Base-by-base conservation (phyloP, 2,329 filamentous ascomycete species). In the Claviceps sorghi region DNA sequence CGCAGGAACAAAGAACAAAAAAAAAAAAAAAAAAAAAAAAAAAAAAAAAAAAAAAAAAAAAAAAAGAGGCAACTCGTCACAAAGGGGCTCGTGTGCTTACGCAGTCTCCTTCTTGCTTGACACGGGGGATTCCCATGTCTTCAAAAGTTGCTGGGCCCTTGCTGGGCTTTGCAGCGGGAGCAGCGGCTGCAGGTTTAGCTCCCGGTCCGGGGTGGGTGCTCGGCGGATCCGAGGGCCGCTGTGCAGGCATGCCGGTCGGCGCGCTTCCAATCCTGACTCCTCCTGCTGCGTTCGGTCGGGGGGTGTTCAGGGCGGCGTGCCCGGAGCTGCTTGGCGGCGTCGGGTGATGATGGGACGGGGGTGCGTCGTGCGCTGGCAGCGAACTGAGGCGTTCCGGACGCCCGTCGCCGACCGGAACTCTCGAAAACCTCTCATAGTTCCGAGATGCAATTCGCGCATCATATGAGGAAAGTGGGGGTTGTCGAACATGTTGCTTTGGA, bases 101-200 rank as follows among this genome's bases (percentile, higher is more conserved):
- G 73, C 91, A 98, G 69, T 97, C 90, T 58, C 80, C 79, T n/a
- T 95, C 87, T 56, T 83, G 78, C 68, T 93, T 90, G 48, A 77
- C 82, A 61, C 83, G 78, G 7, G 89, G 88, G 60, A 98, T 91
- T 41, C 93, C 93, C 93, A 98, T 98, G 65, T 94, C 90, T 65
- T 96, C 91, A 66, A 98, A 98, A 0, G 93, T 97, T 61, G 93
- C 88, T 1, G 93, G 91, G 11, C 91, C 93, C 64, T 89, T 87
- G 49, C 71, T 69, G 3, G 68, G 65, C n/a, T 68, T 66, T 44
- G 67, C 59, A n/a, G 63, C 17, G 59, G 22, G 61, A 58, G 21
- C 58, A 17, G 66, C 59, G 43, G 64, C 60, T 54, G 60, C 59
- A 52, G 57, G 65, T 42, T 60, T 67, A 55, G 63, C 49, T 55